Evolutionary conservation across 768 basidiomycete genomes (phyloP).

Genomic region (Phlebiopsis gigantea): DNA sequence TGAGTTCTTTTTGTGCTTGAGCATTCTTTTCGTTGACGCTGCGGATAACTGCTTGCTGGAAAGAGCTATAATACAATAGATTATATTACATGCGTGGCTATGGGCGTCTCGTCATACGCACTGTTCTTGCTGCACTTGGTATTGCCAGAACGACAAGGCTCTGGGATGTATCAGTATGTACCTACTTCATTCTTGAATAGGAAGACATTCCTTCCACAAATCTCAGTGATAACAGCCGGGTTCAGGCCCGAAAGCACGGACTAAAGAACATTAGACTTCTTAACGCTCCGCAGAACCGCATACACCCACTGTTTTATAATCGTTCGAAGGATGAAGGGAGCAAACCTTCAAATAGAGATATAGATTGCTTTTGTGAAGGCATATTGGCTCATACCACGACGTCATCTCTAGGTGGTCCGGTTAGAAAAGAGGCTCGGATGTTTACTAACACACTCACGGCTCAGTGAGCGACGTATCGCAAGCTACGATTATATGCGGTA

Average conservation of each 20-base stretch:
- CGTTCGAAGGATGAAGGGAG: slow-evolving; percentile 80
- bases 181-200: neutral
- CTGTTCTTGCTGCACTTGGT: slow-evolving; percentile 86
- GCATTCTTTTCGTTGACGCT: slow-evolving; percentile 80
- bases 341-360: slow-evolving; percentile 53
- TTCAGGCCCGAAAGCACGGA: slow-evolving; percentile 80
- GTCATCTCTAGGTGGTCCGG: slow-evolving; percentile 21
- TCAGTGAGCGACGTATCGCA: slow-evolving; percentile 78
- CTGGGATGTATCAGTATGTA: slow-evolving; percentile 30
- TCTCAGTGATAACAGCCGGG: slow-evolving; percentile 73
- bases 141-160: slow-evolving; percentile 88
- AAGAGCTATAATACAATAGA: slow-evolving; percentile 43
- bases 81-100: slow-evolving; percentile 5
- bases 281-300: slow-evolving; percentile 30
- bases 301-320: slow-evolving; percentile 76
- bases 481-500: slow-evolving; percentile 37
- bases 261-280: slow-evolving; percentile 31
- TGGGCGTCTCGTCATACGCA: slow-evolving; percentile 22
- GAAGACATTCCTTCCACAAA: slow-evolving; percentile 61
- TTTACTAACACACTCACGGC: slow-evolving; percentile 44
- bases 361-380: slow-evolving; percentile 24
- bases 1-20: slow-evolving; percentile 79
- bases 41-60: slow-evolving; percentile 78
- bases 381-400: slow-evolving; percentile 23
- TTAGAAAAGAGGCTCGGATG: neutral